A percentile compares a stretch with the other conserved stretches of the same genome.
Conservation (phyloP, 2,329 filamentous ascomycete genomes). For the Aspergillus vadensis region DNA sequence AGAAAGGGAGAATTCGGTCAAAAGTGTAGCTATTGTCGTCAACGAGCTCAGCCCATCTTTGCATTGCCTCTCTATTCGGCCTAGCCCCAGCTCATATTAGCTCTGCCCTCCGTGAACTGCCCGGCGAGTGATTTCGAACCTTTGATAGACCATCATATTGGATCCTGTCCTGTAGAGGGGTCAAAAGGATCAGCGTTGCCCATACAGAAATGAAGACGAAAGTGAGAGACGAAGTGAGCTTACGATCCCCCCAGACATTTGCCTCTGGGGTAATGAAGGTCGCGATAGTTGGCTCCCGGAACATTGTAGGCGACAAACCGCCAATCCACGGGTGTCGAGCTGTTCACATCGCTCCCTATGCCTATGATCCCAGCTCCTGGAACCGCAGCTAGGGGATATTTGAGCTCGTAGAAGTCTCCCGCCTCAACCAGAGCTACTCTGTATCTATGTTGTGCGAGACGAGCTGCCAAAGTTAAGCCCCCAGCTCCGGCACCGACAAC, state of each 20-base stretch:
- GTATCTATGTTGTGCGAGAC: slow-evolving; percentile 53
- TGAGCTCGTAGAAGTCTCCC: slow-evolving; percentile 54
- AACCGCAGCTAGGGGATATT: slow-evolving; percentile 57
- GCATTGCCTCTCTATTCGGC: slow-evolving; percentile 30
- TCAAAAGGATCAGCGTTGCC: neutral
- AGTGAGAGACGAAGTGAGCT: neutral
- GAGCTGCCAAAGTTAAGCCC: slow-evolving; percentile 49
- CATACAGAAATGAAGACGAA: neutral
- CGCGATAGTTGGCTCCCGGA: slow-evolving; percentile 49
- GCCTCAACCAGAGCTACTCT: slow-evolving; percentile 44
- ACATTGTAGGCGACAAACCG: slow-evolving; percentile 51
- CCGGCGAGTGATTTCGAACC: slow-evolving; percentile 14
- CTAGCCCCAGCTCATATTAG: slow-evolving; percentile 16
- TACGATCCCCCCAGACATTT: slow-evolving; percentile 36
- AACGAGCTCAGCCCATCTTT: slow-evolving; percentile 36
- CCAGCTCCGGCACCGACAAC: slow-evolving; percentile 44
- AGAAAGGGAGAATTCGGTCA: slow-evolving; percentile 34
- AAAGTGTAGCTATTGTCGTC: slow-evolving; percentile 37
- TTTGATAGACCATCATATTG: slow-evolving; percentile 41
- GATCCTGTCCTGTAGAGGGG: slow-evolving; percentile 27
- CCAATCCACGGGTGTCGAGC: slow-evolving; percentile 52
- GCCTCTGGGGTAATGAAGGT: slow-evolving; percentile 33
- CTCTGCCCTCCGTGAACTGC: neutral
- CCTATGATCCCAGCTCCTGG: slow-evolving; percentile 26
- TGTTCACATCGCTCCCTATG: slow-evolving; percentile 23